These are phyloP conservation scores for Solanum pimpinellifolium DNA, from an alignment of 257 asterid genomes.

Conservation along the genomic window DNA sequence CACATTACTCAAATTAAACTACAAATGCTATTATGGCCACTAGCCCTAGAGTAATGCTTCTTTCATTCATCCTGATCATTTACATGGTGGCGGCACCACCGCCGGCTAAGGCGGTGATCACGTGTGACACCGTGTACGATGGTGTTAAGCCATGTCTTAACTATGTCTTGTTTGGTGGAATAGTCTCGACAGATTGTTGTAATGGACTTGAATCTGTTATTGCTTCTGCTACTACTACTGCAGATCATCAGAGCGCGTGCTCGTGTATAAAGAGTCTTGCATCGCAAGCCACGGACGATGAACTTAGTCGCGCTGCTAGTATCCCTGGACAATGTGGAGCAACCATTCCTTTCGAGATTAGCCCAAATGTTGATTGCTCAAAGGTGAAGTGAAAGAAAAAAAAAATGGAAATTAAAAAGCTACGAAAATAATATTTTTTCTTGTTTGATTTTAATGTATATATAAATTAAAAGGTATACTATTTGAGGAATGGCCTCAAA, in stretches of 20 bases:
- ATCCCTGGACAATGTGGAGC: conserved; percentile 2
- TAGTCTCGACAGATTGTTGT: not conserved
- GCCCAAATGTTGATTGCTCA: conserved; percentile 2
- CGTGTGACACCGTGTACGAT: not conserved
- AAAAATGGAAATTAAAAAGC: not conserved
- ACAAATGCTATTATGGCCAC: not conserved
- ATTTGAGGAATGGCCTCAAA: not conserved
- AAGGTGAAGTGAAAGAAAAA: not conserved
- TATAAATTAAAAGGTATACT: not conserved
- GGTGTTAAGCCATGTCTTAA: not conserved
- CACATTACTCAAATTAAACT: not conserved
- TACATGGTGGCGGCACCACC: not conserved
- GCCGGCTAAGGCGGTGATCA: not conserved
- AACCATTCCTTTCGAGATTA: not conserved
- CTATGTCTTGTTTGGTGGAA: not conserved
- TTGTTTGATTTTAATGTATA: not conserved
- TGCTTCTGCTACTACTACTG: not conserved
- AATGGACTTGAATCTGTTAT: not conserved
- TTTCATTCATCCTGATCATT: not conserved
- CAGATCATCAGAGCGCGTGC: not conserved
- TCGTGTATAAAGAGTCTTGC: not conserved
- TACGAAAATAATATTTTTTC: not conserved
- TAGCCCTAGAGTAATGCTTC: not conserved
- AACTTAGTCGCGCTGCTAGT: not conserved
- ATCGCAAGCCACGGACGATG: not conserved